phyloP scores from a whole-genome alignment of 352 stramenopile species.

The Phytophthora sp. region DNA sequence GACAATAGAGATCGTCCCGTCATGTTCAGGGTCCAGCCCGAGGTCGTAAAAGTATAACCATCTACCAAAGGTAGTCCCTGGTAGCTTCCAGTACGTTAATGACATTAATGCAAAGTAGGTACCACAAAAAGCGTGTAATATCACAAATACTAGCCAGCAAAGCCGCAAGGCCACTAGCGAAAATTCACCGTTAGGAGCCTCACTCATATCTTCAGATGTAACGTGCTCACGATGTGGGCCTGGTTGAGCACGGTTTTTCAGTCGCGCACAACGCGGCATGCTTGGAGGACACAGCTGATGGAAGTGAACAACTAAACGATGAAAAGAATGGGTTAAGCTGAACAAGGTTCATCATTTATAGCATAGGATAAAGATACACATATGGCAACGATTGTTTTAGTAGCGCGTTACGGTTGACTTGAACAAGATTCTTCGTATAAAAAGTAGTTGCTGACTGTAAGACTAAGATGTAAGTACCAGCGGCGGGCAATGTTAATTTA shows the following conservation, averaged over 20 bases:
- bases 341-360: too few species aligned
- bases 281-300: background rate
- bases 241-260: background rate
- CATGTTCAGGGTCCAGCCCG: constrained; percentile 9
- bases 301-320: background rate
- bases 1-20: constrained; percentile 16
- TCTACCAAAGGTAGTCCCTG: constrained; percentile 3
- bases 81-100: constrained; percentile 6
- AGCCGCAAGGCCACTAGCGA: background rate
- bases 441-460: too few species aligned
- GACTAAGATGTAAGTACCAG: background rate
- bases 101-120: constrained; percentile 4
- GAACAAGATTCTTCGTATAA: too few species aligned
- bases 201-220: background rate
- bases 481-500: constrained; percentile 2
- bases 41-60: constrained; percentile 18
- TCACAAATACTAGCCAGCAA: constrained; percentile 11
- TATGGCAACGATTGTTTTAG: too few species aligned
- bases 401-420: too few species aligned
- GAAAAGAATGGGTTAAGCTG: too few species aligned
- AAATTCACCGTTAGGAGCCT: background rate
- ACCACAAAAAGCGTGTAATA: constrained; percentile 8
- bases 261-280: background rate
- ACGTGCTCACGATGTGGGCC: background rate
- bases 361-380: too few species aligned